Evolutionary conservation across 768 basidiomycete genomes (phyloP).

Genomic region (Macrolepiota fuliginosa): DNA sequence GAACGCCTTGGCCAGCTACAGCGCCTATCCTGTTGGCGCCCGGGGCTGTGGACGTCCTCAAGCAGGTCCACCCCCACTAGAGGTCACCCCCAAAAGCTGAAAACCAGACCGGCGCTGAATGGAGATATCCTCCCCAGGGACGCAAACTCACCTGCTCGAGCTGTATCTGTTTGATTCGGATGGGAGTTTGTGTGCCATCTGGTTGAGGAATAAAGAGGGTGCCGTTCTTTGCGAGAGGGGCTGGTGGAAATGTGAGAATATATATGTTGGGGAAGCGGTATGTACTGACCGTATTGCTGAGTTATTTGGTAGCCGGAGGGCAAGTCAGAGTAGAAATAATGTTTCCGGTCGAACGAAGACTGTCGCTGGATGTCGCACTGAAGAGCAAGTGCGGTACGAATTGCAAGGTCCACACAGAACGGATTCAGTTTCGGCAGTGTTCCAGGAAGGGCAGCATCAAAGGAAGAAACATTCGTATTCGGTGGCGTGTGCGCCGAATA

Average conservation of each 20-base stretch:
- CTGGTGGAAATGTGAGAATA: slow-evolving; percentile 37
- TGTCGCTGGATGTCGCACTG: slow-evolving; percentile 56
- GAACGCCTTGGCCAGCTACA: too few relatives aligned
- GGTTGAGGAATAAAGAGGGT: slow-evolving; percentile 42
- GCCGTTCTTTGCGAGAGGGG: slow-evolving; percentile 76
- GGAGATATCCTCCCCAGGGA: too few relatives aligned
- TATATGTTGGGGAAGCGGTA: neutral
- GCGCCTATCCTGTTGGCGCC: too few relatives aligned
- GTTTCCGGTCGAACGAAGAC: slow-evolving; percentile 94
- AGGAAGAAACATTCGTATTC: slow-evolving; percentile 71
- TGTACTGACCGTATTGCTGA: slow-evolving; percentile 76
- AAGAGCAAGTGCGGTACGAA: slow-evolving; percentile 81
- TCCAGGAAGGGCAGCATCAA: slow-evolving; percentile 92
- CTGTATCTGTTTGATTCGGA: slow-evolving; percentile 88
- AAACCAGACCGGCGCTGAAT: too few relatives aligned
- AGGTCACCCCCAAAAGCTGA: too few relatives aligned
- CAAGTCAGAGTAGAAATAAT: slow-evolving; percentile 96
- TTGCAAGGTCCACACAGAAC: slow-evolving; percentile 72
- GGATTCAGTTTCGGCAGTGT: slow-evolving; percentile 79
- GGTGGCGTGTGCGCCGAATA: slow-evolving; percentile 35
- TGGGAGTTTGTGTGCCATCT: slow-evolving; percentile 23
- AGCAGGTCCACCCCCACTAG: too few relatives aligned
- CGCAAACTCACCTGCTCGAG: slow-evolving; percentile 86
- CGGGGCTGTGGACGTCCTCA: too few relatives aligned
- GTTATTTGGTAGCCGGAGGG: slow-evolving; percentile 97